These are phyloP conservation scores for Cucurbita argyrosperma DNA, from an alignment of 306 rosid genomes.

Conservation along the genomic window DNA sequence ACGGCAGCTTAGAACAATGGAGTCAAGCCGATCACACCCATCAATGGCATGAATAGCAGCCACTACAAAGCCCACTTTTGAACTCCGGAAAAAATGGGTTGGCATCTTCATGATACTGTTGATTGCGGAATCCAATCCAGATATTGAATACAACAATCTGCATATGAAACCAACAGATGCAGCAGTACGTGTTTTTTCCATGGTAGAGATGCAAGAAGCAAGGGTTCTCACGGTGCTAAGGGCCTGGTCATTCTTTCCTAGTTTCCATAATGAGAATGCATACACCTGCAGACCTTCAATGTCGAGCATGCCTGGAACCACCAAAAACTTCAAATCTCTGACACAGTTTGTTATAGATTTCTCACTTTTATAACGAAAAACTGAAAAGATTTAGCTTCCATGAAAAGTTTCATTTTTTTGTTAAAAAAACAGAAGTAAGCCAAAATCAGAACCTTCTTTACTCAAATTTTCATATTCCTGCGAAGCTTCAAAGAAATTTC, in stretches of 20 bases:
- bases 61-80: conserved; percentile 58
- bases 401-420: too few species aligned
- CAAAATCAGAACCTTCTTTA: conserved; percentile 45
- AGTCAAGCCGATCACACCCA: conserved; percentile 37
- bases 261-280: conserved; percentile 71
- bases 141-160: conserved; percentile 44
- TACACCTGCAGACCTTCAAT: conserved; percentile 59
- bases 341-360: neutral
- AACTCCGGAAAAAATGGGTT: conserved; percentile 48
- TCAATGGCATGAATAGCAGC: conserved; percentile 73
- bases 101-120: conserved; percentile 61
- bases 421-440: neutral
- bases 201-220: conserved; percentile 34
- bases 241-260: conserved; percentile 49
- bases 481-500: conserved; percentile 60
- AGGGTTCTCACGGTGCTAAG: conserved; percentile 47
- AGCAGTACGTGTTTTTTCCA: conserved; percentile 34
- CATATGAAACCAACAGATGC: conserved; percentile 57
- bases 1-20: conserved; percentile 43
- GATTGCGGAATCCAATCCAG: conserved; percentile 58
- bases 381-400: neutral
- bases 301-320: conserved; percentile 54
- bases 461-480: conserved; percentile 69
- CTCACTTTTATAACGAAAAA: neutral
- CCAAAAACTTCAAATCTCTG: conserved; percentile 7